Evolutionary conservation across 225 moss, liverwort and hornwort species (phyloP), one percentile per base, ranked within the genome.

Genomic region (Polytrichum commune): DNA sequence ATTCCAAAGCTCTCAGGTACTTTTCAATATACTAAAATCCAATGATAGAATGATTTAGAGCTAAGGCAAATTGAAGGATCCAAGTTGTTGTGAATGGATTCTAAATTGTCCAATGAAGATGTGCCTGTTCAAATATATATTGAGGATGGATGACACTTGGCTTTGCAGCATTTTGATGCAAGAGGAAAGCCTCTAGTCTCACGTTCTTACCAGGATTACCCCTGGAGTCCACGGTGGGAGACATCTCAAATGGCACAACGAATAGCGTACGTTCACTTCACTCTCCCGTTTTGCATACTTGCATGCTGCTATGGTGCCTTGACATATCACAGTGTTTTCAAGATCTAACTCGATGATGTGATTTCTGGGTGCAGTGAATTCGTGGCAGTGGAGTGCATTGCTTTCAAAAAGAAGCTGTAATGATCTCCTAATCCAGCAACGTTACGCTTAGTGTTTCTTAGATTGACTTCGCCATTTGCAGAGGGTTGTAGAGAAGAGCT

Each of bases 211-310:
- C 76, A 76, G 74, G 96, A 97, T 53, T 97, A 97, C 63, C 96
- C 96, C 60, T 97, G 96, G 96, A 97, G 96, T 69, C 96, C 96
- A 54, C 86, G 96, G 73, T 97, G 96, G 96, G 96, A 97, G 55
- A 73, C 88, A 53, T 77, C 81, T 79, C 92, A 97, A 79, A 97
- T 92, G 96, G 86, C 92, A 29, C 93, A 93, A 82, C 82, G 96
- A 65, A 83, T 97, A 68, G 86, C 85, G 96, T 93, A 85, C 73
- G 67, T 7, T n/a, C 16, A 46, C 28, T 19, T 64, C 32, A 53
- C 79, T 61, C 5, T 61, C 56, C 26, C 20, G 29, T 66, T 24
- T 72, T 26, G 18, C 55, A 6, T 9, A 19, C 32, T 67, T 56
- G 55, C 19, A 18, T 20, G 6, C 20, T 19, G 6, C 7, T 66